phyloP scores from a whole-genome alignment of 257 asterid genomes.

The Gynochthodes officinalis region DNA sequence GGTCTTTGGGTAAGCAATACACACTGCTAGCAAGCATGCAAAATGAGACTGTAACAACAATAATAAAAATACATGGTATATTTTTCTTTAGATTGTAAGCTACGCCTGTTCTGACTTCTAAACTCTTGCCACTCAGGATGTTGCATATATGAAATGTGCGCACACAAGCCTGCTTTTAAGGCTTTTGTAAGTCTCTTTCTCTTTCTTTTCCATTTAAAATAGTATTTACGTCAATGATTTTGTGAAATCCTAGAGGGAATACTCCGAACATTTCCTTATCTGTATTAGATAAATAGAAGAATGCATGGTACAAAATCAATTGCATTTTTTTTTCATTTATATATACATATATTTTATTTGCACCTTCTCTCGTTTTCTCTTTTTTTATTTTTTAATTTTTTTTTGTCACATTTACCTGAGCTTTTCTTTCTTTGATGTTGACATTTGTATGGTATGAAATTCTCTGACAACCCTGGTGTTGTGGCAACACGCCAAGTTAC shows the following conservation, averaged over 20 bases:
- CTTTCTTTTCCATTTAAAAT: neutral
- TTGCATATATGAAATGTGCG: constrained; percentile 89
- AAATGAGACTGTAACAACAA: neutral
- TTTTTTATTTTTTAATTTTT: too few species aligned
- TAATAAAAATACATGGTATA: neutral
- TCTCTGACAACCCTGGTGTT: neutral
- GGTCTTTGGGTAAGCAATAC: constrained; percentile 78
- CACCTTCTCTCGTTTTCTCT: neutral
- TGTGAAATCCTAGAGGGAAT: neutral
- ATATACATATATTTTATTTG: neutral
- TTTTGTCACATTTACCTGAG: neutral
- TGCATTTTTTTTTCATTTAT: neutral
- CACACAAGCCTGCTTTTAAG: constrained; percentile 92
- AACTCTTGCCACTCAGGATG: constrained; percentile 58
- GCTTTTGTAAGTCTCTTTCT: constrained; percentile 75
- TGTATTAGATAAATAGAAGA: neutral
- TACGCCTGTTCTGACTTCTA: constrained; percentile 16
- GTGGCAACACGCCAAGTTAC: neutral
- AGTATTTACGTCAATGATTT: neutral
- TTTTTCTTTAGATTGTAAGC: neutral
- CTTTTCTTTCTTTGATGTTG: neutral
- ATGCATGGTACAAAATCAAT: neutral
- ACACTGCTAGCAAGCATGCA: neutral
- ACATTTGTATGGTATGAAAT: neutral
- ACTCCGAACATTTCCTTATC: neutral